Evolutionary conservation across 306 rosid genomes (phyloP).

Genomic region (Alnus glutinosa): DNA sequence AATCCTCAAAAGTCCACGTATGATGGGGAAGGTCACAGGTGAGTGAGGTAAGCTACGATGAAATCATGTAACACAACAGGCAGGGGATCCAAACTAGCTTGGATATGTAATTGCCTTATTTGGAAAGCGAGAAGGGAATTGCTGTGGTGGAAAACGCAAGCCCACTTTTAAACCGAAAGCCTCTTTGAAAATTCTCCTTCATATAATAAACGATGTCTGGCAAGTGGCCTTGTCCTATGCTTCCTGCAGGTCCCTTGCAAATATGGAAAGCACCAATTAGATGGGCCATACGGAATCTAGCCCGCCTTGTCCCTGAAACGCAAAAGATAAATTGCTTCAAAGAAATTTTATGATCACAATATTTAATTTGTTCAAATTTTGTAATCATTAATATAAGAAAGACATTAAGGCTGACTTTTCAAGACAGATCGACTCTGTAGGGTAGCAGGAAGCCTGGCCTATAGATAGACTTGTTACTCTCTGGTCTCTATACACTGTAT

Average conservation of each 20-base stretch:
- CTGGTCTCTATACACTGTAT: not conserved
- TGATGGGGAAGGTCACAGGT: no score
- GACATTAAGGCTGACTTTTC: no score
- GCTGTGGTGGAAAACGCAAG: not conserved
- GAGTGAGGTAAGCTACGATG: no score
- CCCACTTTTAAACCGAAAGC: not conserved
- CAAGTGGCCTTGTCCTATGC: constrained; percentile 12
- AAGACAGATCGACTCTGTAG: no score
- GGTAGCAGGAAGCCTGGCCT: not conserved
- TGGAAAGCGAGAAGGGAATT: not conserved
- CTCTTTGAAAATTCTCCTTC: not conserved
- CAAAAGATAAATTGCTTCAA: no score
- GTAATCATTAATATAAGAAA: no score
- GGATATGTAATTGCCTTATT: no score
- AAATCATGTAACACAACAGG: no score
- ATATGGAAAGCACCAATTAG: not conserved
- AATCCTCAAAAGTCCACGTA: no score
- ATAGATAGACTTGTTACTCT: not conserved
- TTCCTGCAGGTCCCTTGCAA: not conserved
- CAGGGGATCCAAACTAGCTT: no score
- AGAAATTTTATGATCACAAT: no score
- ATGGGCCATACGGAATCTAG: not conserved
- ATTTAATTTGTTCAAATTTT: no score
- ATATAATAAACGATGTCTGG: not conserved
- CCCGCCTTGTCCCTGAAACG: not conserved